These are phyloP conservation scores for Amanita rimosa DNA, from an alignment of 768 basidiomycete species.

Conservation along the genomic window DNA sequence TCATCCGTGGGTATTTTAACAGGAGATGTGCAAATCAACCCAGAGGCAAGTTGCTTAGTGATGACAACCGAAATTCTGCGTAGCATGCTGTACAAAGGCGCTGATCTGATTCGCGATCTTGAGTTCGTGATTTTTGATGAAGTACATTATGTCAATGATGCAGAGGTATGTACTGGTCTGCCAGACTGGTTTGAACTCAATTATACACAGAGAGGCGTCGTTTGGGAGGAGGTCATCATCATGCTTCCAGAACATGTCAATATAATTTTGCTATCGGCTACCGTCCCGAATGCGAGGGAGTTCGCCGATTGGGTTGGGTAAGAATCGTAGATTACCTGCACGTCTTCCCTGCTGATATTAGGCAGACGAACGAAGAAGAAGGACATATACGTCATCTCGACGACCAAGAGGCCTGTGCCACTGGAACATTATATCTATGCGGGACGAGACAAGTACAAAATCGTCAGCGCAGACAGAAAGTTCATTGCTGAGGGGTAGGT, in stretches of 20 bases:
- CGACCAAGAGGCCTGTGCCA: constrained; percentile 91
- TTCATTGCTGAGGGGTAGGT: constrained; percentile 70
- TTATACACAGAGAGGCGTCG: constrained; percentile 74
- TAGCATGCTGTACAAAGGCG: constrained; percentile 98
- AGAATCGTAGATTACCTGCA: constrained; percentile 14
- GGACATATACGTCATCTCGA: constrained; percentile 98
- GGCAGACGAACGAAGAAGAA: constrained; percentile 95
- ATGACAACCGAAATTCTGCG: constrained; percentile 98
- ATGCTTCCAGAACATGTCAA: constrained; percentile 99
- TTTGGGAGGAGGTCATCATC: constrained; percentile 99
- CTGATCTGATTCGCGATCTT: constrained; percentile 95
- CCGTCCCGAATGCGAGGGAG: constrained; percentile 95
- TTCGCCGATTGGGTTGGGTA: constrained; percentile 99
- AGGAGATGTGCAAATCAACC: constrained; percentile 98
- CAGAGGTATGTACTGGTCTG: constrained; percentile 52
- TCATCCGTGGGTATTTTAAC: constrained; percentile 92
- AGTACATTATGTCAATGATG: constrained; percentile 98
- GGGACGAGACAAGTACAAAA: constrained; percentile 86
- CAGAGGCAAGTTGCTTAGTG: constrained; percentile 92
- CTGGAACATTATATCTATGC: constrained; percentile 96
- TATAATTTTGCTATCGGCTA: constrained; percentile 94
- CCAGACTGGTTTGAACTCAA: constrained; percentile 4
- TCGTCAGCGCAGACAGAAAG: constrained; percentile 72
- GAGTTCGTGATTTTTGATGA: constrained; percentile 99
- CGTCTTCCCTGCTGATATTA: background rate